A percentile compares a stretch with the other conserved stretches of the same genome.
These are phyloP conservation scores for Macrolepiota dolichaula DNA, from an alignment of 768 basidiomycete species.

Conservation along the genomic window DNA sequence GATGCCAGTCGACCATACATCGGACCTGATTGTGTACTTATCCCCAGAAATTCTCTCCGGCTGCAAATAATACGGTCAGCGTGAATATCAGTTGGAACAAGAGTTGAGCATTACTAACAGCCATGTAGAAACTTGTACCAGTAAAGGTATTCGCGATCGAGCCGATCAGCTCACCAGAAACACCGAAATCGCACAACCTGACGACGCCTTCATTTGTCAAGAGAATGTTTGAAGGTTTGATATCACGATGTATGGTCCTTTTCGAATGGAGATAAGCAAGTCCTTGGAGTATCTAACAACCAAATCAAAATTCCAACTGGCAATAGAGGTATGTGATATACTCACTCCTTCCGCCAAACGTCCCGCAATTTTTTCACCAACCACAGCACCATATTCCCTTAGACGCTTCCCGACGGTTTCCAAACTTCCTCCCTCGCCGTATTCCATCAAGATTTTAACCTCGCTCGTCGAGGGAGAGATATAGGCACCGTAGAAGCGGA, in stretches of 20 bases:
- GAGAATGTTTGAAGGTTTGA: conserved; percentile 92
- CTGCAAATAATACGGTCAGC: conserved; percentile 33
- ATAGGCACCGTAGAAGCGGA: conserved; percentile 90
- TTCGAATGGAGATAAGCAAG: conserved; percentile 88
- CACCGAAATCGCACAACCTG: conserved; percentile 95
- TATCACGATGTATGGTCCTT: conserved; percentile 94
- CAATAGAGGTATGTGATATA: conserved; percentile 15
- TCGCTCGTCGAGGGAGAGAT: conserved; percentile 85
- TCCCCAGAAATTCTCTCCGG: conserved; percentile 93
- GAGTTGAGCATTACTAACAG: conserved; percentile 54
- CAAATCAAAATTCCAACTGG: conserved; percentile 14
- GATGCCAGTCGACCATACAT: conserved; percentile 98
- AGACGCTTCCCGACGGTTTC: conserved; percentile 87
- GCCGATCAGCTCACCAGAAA: conserved; percentile 92
- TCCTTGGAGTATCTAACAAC: conserved; percentile 76
- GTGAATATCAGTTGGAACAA: conserved; percentile 2
- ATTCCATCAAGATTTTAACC: conserved; percentile 95
- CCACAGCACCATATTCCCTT: conserved; percentile 71
- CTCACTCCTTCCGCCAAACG: conserved; percentile 90
- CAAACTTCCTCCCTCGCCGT: conserved; percentile 81
- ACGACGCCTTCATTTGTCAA: conserved; percentile 86
- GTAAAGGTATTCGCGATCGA: conserved; percentile 95
- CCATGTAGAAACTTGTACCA: conserved; percentile 98
- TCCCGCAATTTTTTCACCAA: conserved; percentile 86
- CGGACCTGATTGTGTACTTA: conserved; percentile 90